A percentile compares a stretch with the other conserved stretches of the same genome.
Evolutionary conservation across 1,139 yeast species (phyloP).

Genomic region (Yamadazyma aaseri): DNA sequence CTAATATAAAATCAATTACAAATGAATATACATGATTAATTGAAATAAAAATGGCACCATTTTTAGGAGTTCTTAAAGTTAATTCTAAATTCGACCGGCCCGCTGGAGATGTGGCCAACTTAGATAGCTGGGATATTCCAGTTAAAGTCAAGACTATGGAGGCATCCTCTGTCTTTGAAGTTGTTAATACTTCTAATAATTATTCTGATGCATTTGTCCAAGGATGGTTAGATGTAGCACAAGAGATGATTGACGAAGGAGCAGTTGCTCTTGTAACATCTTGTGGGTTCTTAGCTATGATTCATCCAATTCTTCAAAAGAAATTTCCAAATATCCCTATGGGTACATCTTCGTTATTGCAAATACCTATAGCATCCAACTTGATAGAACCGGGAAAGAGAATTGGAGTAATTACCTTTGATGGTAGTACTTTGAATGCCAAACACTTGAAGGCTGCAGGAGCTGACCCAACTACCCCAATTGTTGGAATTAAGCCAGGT

Average conservation of each 20-base stretch:
- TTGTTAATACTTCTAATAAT: constrained; percentile 14
- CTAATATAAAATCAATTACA: background rate
- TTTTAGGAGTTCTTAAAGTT: constrained; percentile 14
- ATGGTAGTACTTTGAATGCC: constrained; percentile 18
- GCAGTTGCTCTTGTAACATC: constrained; percentile 21
- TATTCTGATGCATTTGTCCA: constrained; percentile 17
- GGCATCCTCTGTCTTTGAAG: constrained; percentile 17
- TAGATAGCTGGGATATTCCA: constrained; percentile 20
- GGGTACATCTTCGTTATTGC: constrained; percentile 26
- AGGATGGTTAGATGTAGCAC: constrained; percentile 15
- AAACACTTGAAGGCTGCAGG: constrained; percentile 27
- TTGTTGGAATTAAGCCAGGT: constrained; percentile 19
- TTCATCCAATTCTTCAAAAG: constrained; percentile 20
- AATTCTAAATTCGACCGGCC: constrained; percentile 20
- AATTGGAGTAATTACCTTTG: constrained; percentile 28
- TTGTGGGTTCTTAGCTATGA: constrained; percentile 24
- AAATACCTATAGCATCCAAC: constrained; percentile 23
- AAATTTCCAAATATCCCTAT: constrained; percentile 23
- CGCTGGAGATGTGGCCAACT: constrained; percentile 25
- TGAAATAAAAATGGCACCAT: constrained; percentile 5
- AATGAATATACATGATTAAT: no score
- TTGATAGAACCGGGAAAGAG: constrained; percentile 18
- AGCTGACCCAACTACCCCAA: constrained; percentile 16
- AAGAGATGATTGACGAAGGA: constrained; percentile 17
- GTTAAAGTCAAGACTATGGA: constrained; percentile 17